These are phyloP conservation scores for Fusarium napiforme DNA, from an alignment of 2,329 filamentous ascomycete genomes.

Conservation along the genomic window DNA sequence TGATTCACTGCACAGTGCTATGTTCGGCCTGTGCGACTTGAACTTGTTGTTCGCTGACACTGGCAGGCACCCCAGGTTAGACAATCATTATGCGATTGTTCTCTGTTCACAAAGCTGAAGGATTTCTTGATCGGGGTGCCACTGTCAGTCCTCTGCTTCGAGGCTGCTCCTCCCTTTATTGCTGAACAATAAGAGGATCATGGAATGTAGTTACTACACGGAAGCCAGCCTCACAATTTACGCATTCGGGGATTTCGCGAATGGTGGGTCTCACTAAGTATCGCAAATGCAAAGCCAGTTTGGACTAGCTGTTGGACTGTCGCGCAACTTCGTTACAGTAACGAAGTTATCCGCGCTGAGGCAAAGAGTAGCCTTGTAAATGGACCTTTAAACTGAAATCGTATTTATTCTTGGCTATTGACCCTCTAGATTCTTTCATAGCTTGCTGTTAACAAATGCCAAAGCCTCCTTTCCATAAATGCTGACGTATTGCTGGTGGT, in stretches of 20 bases:
- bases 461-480: constrained; percentile 70
- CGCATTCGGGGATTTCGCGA: background rate
- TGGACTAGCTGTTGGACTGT: background rate
- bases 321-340: background rate
- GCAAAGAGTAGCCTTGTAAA: no score
- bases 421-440: background rate
- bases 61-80: background rate
- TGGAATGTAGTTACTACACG: background rate
- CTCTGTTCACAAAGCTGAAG: background rate
- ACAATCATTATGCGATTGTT: background rate
- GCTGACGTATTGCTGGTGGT: constrained; percentile 71
- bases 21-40: background rate
- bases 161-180: background rate
- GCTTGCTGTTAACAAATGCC: constrained; percentile 64
- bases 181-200: background rate
- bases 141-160: no score
- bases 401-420: background rate
- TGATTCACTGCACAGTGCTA: background rate
- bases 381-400: accelerated
- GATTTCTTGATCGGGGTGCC: background rate
- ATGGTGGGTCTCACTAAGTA: accelerated
- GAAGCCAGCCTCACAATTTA: no score
- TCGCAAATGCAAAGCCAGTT: background rate
- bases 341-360: no score
- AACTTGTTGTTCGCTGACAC: background rate